Base-by-base conservation (phyloP, 352 stramenopile genomes). In the Globisporangium nagaii region DNA sequence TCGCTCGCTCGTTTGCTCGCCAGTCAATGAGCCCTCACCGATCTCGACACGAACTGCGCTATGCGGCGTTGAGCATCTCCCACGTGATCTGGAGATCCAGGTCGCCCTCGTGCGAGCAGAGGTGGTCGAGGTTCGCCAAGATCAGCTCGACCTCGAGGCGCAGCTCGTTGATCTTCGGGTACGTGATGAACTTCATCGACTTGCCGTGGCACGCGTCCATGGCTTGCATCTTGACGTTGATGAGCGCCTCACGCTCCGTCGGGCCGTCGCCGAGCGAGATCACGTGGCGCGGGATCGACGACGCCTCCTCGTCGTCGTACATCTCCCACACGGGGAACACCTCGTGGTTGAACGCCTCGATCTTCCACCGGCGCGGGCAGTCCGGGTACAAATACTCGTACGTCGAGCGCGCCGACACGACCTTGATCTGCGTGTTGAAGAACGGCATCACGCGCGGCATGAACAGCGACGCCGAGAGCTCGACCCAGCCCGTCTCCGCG, bases 361-460 rank as follows among this genome's bases (percentile, higher is more conserved):
- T 81, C 57, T 97, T 97, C 88, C 88, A 97, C 51, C 82, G 78
- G 11, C 76, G 75, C 13, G 80, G 79, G 54, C 85, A 87, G 53
- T 88, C 74, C 19, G 86, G 87, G 70, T 91, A 96, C 65, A 89
- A 27, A n/a, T 86, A 84, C 59, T 96, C 86, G 66, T 95, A 97
- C 19, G 81, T 92, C 32, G 84, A 90, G 12, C 88, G 83, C n/a
- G 88, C 88, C n/a, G 85, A 96, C 20, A 96, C 66, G 28, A 97
- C 80, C 58, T 90, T 93, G 35, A 97, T 88, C 39, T 84, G 68
- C 22, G 75, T 84, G 60, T 79, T 76, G 25, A 97, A 68, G 24
- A 93, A 77, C n/a, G 71, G 69, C 46, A 93, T 61, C 15, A 94
- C 77, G 2, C 71, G 73, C 13, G 88, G 88, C 73, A 97, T 85